Evolutionary conservation across 2,329 filamentous ascomycete genomes (phyloP).

Genomic region (Dissoconium aciculare): DNA sequence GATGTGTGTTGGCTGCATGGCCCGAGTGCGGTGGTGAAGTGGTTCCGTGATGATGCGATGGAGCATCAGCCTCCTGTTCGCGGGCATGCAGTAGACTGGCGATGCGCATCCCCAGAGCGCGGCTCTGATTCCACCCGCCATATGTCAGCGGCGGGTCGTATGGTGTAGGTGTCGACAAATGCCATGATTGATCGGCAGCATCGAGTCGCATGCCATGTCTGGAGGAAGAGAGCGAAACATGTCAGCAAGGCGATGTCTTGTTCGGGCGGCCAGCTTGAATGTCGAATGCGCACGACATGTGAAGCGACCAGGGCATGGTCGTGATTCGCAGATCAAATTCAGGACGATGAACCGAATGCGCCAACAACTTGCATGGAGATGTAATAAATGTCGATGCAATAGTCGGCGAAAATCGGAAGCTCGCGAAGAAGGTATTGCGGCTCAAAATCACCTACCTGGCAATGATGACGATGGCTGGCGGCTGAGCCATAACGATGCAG

Average conservation of each 20-base stretch:
- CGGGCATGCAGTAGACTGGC: slow-evolving; percentile 49
- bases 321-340: too few species aligned
- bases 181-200: slow-evolving; percentile 88
- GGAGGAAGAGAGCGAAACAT: slow-evolving; percentile 5
- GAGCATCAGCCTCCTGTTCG: slow-evolving; percentile 36
- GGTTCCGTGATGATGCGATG: too few species aligned
- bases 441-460: slow-evolving; percentile 35
- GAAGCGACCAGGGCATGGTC: too few species aligned
- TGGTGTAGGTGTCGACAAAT: slow-evolving; percentile 77
- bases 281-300: slow-evolving; percentile 5
- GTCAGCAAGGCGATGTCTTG: background rate
- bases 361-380: too few species aligned
- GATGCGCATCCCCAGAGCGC: slow-evolving; percentile 68
- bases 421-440: too few species aligned
- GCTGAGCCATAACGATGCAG: slow-evolving; percentile 19
- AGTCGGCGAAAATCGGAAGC: slow-evolving; percentile 4
- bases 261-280: too few species aligned
- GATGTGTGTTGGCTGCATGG: slow-evolving; percentile 22
- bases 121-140: slow-evolving; percentile 79
- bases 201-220: slow-evolving; percentile 90
- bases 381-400: too few species aligned
- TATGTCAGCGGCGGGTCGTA: slow-evolving; percentile 95
- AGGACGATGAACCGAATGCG: too few species aligned
- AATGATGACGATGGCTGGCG: slow-evolving; percentile 36
- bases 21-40: slow-evolving; percentile 13